Base-by-base conservation (phyloP, 2,329 filamentous ascomycete genomes). In the Apiospora saccharicola region DNA sequence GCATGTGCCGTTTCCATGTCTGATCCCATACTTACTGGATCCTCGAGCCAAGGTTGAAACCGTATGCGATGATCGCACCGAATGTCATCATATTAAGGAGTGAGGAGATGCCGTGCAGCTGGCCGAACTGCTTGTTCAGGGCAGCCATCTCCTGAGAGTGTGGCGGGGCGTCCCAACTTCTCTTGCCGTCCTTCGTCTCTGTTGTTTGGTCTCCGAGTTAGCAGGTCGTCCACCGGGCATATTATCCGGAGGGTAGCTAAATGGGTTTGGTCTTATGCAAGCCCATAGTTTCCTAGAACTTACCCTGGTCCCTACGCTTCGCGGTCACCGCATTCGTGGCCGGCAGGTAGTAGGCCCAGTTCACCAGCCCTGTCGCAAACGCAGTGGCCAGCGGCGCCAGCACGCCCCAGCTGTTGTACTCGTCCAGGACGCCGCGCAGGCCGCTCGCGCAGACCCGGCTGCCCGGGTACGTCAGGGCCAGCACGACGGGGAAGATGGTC, bases 161-260 rank as follows among this genome's bases (percentile, higher is more conserved):
- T 51, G 94, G 93, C 0, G 91, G 88, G 70, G 89, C 85, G 75
- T 97, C 94, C 78, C 93, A 93, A 82, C 91, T 94, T 80, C 93
- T 93, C 88, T 97, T 98, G 71, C 94, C 94, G 80, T 98, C 96
- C 78, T 92, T 91, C 74, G 92, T 94, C 86, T 96, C 95, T 91
- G 73, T 61, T 44, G 7, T 34, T 61, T 26, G 71, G 24, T 30
- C 41, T 44, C 19, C 34, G 4, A n/a, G 8, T 69, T 37, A 69
- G 67, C 16, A 13, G 37, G 16, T 34, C 43, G n/a, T 14, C 34
- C 26, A 7, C 16, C 53, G 5, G 26, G 16, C 7, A 34, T 8
- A 30, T 30, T 1, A 30, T 30, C 26, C 26, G 4, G 2, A 4
- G 26, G 26, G 13, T 53, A 14, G 49, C 49, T n/a, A 26, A 14